Evolutionary conservation across 441 rosid genomes (phyloP), one percentile per base, ranked within the genome.

Genomic region (Syzygium malaccense): DNA sequence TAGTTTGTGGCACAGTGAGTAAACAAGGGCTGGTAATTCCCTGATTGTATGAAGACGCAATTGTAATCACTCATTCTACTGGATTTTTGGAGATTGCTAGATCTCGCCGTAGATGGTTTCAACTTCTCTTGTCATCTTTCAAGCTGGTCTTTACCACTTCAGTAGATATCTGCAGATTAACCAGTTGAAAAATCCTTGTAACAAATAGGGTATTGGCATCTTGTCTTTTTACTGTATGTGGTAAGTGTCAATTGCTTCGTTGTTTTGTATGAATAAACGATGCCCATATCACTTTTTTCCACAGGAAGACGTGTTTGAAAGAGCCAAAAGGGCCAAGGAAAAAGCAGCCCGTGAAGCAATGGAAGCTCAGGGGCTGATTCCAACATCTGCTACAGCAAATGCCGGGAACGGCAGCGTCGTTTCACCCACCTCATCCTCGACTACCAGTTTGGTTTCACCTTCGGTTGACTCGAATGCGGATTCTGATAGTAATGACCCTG

Each of bases 301-400:
- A 49, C 93, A 96, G 99, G 97, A 93, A 87, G 99, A 96, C 87
- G 97, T 96, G 85, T 90, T 96, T 54, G 97, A 93, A 90, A 94
- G 97, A 90, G 99, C 99, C 48, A 95, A 93, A 90, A 95, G 83
- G 90, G 96, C 99, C 33, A 97, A 97, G 91, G 97, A 96, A 86
- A 92, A 89, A 90, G 98, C 99, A 83, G 97, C 98, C 32, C 92
- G 94, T 1, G 99, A 97, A 89, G 91, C 96, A 60, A 83, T 91
- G 94, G 97, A 93, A 87, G 92, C 92, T n/a, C 95, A 92, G 87
- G 95, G 94, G 87, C 88, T 91, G 12, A 90, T 93, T 88, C 88
- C 94, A 14, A 93, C 91, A 87, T 88, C 97, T 26, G 68, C 87
- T 51, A 79, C 90, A 10, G 90, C 86, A 71, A 88, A 88, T 60